Evolutionary conservation across 1,284 basidiomycete genomes (phyloP).

Genomic region (Puccinia novopanici): DNA sequence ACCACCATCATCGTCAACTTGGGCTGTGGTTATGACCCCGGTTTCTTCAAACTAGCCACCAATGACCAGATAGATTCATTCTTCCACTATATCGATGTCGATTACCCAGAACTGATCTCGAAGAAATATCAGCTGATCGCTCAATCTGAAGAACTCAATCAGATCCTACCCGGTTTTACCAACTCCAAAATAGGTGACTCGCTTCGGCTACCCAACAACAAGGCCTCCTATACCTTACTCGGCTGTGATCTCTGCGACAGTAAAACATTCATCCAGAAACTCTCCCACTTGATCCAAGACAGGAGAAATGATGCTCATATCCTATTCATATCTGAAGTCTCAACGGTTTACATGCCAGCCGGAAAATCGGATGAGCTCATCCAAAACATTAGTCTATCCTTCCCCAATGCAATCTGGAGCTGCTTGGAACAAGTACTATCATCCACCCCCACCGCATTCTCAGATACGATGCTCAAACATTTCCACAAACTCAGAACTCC

Average conservation of each 20-base stretch:
- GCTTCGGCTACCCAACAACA: background rate
- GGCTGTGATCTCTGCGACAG: conserved; percentile 37
- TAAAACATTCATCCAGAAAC: background rate
- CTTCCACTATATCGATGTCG: conserved; percentile 41
- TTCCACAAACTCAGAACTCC: conserved; percentile 44
- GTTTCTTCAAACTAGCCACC: conserved; percentile 41
- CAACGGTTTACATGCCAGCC: conserved; percentile 47
- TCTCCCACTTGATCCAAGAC: conserved; percentile 14
- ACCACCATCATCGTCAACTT: conserved; percentile 36
- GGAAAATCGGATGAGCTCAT: conserved; percentile 41
- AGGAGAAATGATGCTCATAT: background rate
- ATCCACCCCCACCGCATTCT: conserved; percentile 33
- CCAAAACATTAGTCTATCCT: conserved; percentile 14
- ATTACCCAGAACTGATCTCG: conserved; percentile 41
- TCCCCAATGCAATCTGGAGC: conserved; percentile 32
- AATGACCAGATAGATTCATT: background rate
- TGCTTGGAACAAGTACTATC: conserved; percentile 48
- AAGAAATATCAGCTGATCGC: conserved; percentile 42
- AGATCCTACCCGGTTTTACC: conserved; percentile 14
- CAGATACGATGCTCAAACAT: conserved; percentile 45
- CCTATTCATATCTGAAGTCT: conserved; percentile 48
- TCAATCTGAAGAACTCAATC: conserved; percentile 30
- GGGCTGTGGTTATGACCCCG: conserved; percentile 48
- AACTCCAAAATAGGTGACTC: conserved; percentile 2
- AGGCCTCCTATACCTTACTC: conserved; percentile 34